Percentiles rank a stretch among this genome's conserved stretches.
Conservation (phyloP, 2,329 filamentous ascomycete species). For the Hypoxylon sp. region DNA sequence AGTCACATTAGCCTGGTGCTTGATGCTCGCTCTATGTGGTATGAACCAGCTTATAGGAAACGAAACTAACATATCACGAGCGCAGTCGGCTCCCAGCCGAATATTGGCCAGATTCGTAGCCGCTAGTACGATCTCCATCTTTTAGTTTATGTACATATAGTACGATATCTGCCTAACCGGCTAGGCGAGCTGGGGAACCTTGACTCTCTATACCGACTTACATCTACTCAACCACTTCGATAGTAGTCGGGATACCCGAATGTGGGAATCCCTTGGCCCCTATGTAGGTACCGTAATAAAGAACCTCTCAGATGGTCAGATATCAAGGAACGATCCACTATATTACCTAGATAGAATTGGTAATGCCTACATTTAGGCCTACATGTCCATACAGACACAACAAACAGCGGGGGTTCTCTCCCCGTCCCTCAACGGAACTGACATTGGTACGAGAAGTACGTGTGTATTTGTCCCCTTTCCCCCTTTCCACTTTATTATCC, state of each 20-base stretch:
- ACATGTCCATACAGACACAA: constrained; percentile 2
- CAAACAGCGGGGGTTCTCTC: constrained; percentile 8
- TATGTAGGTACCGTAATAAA: constrained; percentile 3
- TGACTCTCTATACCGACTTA: constrained; percentile 22
- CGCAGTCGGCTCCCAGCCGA: constrained; percentile 45
- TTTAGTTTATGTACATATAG: constrained; percentile 27
- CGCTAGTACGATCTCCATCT: constrained; percentile 23
- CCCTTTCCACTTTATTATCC: constrained; percentile 41
- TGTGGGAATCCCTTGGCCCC: constrained; percentile 10
- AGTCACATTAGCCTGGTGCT: neutral
- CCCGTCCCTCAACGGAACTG: constrained; percentile 14
- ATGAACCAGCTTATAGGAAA: constrained; percentile 8
- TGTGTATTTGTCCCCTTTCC: constrained; percentile 16
- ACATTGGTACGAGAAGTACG: constrained; percentile 15
- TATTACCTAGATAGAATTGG: constrained; percentile 6
- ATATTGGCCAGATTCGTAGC: constrained; percentile 27
- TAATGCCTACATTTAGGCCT: neutral
- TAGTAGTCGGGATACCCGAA: constrained; percentile 38
- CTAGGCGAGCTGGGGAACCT: constrained; percentile 31
- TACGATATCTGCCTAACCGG: constrained; percentile 29
- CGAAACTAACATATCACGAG: constrained; percentile 35
- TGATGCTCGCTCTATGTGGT: neutral
- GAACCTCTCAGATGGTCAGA: neutral
- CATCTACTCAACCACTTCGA: constrained; percentile 19
- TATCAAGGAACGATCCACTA: constrained; percentile 18